Base-by-base conservation (phyloP, 352 stramenopile species). In the Globisporangium paroecandrum region DNA sequence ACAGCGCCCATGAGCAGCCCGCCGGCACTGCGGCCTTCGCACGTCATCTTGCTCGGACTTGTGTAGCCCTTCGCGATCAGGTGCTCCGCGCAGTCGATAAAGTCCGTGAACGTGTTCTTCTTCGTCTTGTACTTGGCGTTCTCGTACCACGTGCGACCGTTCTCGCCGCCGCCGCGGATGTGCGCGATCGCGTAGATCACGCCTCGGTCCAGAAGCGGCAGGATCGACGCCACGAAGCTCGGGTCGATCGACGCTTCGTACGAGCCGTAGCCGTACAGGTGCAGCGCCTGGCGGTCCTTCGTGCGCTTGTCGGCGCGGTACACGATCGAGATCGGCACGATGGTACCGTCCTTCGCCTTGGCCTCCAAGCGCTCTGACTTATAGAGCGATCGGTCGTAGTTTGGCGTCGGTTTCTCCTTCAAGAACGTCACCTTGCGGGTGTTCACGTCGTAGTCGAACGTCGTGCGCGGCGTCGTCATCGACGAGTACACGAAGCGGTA, bases 51-150 rank as follows among this genome's bases (percentile, higher is more conserved):
- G 68, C 84, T 87, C 10, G 90, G 75, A 47, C 69, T 89, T 3
- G 85, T 96, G 67, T 87, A 79, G 34, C 73, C 93, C 57, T 59
- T 69, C 55, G 72, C 74, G 36, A 99, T 76, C 10, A 99, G 79
- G 81, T 97, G 85, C 75, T 98, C 85, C 43, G 91, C 94, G 61
- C 89, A 97, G 47, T 80, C 82, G 61, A 97, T 91, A 57, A 98
- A 98, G 74, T 98, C 98, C 70, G 95, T 91, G 74, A 99, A 99
- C n/a, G 98, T 99, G 78, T 99, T 99, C 66, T 94, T 91, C 83
- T 99, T 99, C 58, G 86, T 93, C 62, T 98, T 87, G 77, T 98
- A 99, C 77, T 99, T 99, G 65, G 91, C 95, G 65, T 87, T 84
- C 68, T 98, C 86, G 70, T 99, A 99, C 98, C 98, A 99, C 34